Evolutionary conservation across 805 yeast species (phyloP), one percentile per base, ranked within the genome.

Genomic region (Teunomyces barrocoloradensis): DNA sequence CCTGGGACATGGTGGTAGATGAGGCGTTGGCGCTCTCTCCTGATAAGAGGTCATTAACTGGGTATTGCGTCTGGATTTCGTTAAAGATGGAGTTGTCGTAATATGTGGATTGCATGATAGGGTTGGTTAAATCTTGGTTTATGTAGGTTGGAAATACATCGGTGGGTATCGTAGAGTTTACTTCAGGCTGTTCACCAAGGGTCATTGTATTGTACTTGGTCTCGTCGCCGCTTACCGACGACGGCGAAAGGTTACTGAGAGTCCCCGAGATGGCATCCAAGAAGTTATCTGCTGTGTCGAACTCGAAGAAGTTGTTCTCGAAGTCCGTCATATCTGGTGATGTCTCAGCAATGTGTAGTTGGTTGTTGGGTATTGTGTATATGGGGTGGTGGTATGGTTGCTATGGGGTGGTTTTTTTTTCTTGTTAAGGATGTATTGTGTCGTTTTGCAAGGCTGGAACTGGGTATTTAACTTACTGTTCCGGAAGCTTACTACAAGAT

Each of bases 281-380:
- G 42, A 68, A 66, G 44, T 44, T 55, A 45, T 67, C 69, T 12
- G 71, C 56, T 32, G 60, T 54, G 17, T 61, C 67, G 48, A 68
- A 67, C 45, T 54, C 55, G 46, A 50, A 52, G 50, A 42, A 52
- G 37, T 37, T 46, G 41, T 29, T 36, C 25, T 52, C 53, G 35
- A 50, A 48, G 25, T 54, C 57, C 17, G 56, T 33, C 56, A 53
- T 53, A n/a, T 18, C 34, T 21, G 39, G 18, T 28, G 34, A 27
- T 21, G 32, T 28, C 25, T 15, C n/a, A 21, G n/a, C 13, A 33
- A 18, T 33, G 32, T 41, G 43, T 37, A 10, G 17, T 11, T 35
- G 6, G 33, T 3, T 23, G 28, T 11, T 35, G 6, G 33, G 6
- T 23, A 18, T 27, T 20, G 30, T 25, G 32, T 27, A 34, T 27